phyloP scores from a whole-genome alignment of 2,329 filamentous ascomycete species.

The Colletotrichum camelliae region DNA sequence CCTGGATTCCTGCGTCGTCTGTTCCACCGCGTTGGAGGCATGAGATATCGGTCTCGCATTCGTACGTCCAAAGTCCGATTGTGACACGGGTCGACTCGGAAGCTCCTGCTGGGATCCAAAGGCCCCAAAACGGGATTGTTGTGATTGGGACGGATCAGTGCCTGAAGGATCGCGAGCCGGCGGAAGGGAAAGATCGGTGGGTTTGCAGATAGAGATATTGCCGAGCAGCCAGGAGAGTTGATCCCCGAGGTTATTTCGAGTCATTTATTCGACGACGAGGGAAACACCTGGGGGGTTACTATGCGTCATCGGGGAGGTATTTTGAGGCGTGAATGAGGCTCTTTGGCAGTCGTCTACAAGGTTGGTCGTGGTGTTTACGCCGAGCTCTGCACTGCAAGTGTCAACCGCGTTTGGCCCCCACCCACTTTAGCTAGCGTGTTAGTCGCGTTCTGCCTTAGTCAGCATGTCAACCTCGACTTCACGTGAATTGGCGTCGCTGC shows the following conservation, averaged over 20 bases:
- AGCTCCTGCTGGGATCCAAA: constrained; percentile 9
- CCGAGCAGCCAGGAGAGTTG: constrained; percentile 63
- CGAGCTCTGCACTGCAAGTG: not conserved
- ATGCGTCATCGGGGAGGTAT: constrained; percentile 12
- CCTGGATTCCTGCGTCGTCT: constrained; percentile 2
- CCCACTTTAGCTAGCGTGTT: constrained; percentile 21
- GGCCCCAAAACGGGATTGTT: constrained; percentile 6
- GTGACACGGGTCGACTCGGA: not conserved
- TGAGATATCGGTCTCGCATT: not conserved
- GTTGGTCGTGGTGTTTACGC: constrained; percentile 9
- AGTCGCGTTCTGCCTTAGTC: constrained; percentile 12
- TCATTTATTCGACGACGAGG: constrained; percentile 56
- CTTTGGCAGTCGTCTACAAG: constrained; percentile 1
- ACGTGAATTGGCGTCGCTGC: constrained; percentile 21
- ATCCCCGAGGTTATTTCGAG: constrained; percentile 64
- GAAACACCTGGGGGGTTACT: not conserved
- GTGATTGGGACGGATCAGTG: constrained; percentile 18
- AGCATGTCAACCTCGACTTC: not conserved
- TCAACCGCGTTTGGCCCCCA: constrained; percentile 11
- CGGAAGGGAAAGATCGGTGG: constrained; percentile 43
- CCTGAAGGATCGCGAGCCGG: constrained; percentile 30
- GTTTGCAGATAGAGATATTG: constrained; percentile 47
- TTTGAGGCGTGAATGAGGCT: not conserved
- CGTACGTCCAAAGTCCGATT: not conserved
- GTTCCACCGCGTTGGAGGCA: constrained; percentile 1